Base-by-base conservation (phyloP, 2,329 filamentous ascomycete species). In the Colletotrichum sojae region DNA sequence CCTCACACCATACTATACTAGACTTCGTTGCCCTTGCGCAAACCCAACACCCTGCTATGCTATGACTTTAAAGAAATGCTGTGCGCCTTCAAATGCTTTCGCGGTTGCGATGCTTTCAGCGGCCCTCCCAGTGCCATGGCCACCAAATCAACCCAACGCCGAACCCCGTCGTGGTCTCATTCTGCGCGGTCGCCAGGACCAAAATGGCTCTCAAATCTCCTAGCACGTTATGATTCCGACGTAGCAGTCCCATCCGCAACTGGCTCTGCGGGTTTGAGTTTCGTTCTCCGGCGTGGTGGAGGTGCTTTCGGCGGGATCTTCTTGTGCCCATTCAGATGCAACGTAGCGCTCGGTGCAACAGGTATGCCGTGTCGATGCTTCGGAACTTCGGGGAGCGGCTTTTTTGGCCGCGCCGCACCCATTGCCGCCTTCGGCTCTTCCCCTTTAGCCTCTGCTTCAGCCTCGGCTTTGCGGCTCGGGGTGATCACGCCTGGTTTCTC, bases 401-500 rank as follows among this genome's bases (percentile, higher is more conserved):
- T 87, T 75, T 84, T 87, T 8, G 81, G 73, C 67, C 78, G 81
- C 36, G 75, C 48, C 25, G 67, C 40, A 49, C 59, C 55, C 51
- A 46, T 61, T n/a, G 27, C 56, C 39, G 69, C 66, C 57, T 73
- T 73, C 12, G 73, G 67, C 12, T 73, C 73, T 12, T 72, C 75
- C 48, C 76, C 75, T 45, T 76, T 76, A 22, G 73, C 72, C 20
- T 73, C 71, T 1, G 65, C 67, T 16, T 70, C 74, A 13, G 74
- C 73, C 15, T 77, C 78, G 54, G 79, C 77, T 70, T 83, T 89
- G 54, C 91, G 86, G 76, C 93, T 94, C 6, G 93, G 94, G 18
- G 94, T 94, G 75, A 94, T 90, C 22, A 95, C 89, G 1, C 92
- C 94, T 0, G 94, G 94, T 78, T 93, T 94, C 80, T 95, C 94